Evolutionary conservation across 352 stramenopile genomes (phyloP).

Genomic region (Lagenidium giganteum): DNA sequence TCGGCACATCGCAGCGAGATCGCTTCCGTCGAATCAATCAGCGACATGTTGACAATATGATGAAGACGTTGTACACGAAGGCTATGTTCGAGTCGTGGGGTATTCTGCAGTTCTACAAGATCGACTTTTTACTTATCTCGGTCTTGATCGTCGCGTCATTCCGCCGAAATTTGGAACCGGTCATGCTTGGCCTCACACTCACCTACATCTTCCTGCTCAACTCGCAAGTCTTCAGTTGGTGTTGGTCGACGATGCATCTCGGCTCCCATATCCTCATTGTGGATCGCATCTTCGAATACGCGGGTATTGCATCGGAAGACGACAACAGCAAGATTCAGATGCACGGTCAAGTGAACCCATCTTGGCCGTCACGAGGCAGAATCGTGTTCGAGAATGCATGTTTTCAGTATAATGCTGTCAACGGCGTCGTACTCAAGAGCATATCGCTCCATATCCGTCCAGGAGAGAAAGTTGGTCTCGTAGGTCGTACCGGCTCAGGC

Average conservation of each 20-base stretch:
- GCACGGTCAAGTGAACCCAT: constrained; percentile 9
- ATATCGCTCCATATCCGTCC: constrained; percentile 38
- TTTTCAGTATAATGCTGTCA: constrained; percentile 16
- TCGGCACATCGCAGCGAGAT: constrained; percentile 7
- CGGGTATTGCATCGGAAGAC: constrained; percentile 1
- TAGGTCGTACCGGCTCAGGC: constrained; percentile 53
- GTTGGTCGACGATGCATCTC: constrained; percentile 49
- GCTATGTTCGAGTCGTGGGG: constrained; percentile 14
- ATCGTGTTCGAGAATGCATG: constrained; percentile 21
- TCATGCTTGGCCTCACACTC: constrained; percentile 66
- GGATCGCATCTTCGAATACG: constrained; percentile 16
- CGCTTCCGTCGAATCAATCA: constrained; percentile 11
- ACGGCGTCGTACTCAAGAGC: constrained; percentile 5
- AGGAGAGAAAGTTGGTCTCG: constrained; percentile 60
- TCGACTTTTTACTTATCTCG: constrained; percentile 13
- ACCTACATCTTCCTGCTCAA: constrained; percentile 46
- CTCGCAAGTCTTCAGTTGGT: constrained; percentile 18
- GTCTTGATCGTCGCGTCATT: constrained; percentile 12
- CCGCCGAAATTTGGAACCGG: constrained; percentile 19
- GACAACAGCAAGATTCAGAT: constrained; percentile 28
- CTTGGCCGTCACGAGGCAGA: constrained; percentile 5
- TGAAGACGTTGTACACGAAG: constrained; percentile 10
- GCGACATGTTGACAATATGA: constrained; percentile 12
- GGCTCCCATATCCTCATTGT: constrained; percentile 26
- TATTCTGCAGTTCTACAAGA: constrained; percentile 13